Conservation (phyloP, 257 asterid genomes). For the Solanum phureja region DNA sequence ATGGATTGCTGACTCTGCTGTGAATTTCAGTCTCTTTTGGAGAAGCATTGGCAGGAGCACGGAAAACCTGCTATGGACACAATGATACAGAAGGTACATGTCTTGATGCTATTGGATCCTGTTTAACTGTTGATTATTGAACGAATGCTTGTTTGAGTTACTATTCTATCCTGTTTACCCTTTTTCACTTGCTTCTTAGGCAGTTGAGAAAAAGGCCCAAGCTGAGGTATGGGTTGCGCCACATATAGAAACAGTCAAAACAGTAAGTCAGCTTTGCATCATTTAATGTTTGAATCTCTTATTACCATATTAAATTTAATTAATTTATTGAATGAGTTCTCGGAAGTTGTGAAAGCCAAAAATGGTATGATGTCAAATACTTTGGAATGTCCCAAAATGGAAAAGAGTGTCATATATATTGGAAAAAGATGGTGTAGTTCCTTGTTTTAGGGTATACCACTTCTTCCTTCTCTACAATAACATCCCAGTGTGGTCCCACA, state of each 20-base stretch:
- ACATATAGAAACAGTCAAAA: conserved; percentile 60
- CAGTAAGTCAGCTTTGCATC: conserved; percentile 38
- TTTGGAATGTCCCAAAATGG: not conserved
- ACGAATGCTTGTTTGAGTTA: conserved; percentile 3
- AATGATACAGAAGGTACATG: conserved; percentile 49
- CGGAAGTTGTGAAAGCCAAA: not conserved
- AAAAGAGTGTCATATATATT: not conserved
- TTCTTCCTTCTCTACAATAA: not conserved
- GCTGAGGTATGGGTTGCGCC: conserved; percentile 88
- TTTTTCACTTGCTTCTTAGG: conserved; percentile 30
- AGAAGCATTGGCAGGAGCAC: conserved; percentile 66
- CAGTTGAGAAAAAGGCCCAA: conserved; percentile 61
- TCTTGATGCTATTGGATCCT: not conserved
- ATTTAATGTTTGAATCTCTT: not conserved
- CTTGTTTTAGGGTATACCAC: not conserved
- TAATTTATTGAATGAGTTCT: not conserved
- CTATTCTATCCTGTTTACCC: not conserved
- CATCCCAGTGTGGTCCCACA: not conserved
- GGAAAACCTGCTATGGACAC: conserved; percentile 75
- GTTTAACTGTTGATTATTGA: not conserved
- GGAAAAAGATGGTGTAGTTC: not conserved
- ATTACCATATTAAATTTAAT: not conserved
- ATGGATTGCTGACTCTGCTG: conserved; percentile 1
- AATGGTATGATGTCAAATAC: not conserved
- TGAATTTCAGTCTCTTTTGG: conserved; percentile 43